These are phyloP conservation scores for Colletotrichum orchidophilum DNA, from an alignment of 2,329 filamentous ascomycete species.

Conservation along the genomic window DNA sequence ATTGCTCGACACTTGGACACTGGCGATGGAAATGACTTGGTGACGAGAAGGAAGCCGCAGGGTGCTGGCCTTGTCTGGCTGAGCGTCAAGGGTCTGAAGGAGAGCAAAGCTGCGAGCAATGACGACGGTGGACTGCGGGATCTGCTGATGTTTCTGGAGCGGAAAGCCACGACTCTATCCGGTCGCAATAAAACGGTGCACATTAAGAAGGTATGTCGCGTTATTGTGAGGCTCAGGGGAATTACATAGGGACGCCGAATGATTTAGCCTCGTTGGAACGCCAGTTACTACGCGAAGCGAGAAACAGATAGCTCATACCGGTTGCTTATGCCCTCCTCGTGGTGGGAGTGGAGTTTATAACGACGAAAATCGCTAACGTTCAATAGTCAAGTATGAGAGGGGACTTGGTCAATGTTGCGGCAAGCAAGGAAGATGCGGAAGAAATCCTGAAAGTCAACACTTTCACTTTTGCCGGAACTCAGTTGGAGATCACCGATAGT, in stretches of 20 bases:
- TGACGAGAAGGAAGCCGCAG: slow-evolving; percentile 34
- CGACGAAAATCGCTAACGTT: slow-evolving; percentile 71
- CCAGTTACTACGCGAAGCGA: slow-evolving; percentile 40
- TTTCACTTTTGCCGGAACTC: slow-evolving; percentile 73
- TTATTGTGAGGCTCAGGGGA: slow-evolving; percentile 43
- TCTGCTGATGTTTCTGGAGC: slow-evolving; percentile 75
- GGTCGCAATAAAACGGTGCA: slow-evolving; percentile 60
- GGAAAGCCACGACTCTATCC: slow-evolving; percentile 68
- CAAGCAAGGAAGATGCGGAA: slow-evolving; percentile 70
- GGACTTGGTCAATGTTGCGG: slow-evolving; percentile 74
- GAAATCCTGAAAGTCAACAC: slow-evolving; percentile 74
- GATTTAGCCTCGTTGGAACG: slow-evolving; percentile 47
- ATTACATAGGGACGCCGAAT: slow-evolving; percentile 41
- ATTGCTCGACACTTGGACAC: slow-evolving; percentile 31
- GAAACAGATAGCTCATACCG: slow-evolving; percentile 49
- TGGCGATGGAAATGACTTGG: slow-evolving; percentile 31
- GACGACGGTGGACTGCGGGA: slow-evolving; percentile 72
- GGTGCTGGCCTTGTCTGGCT: slow-evolving; percentile 42
- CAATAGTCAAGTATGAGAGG: slow-evolving; percentile 75
- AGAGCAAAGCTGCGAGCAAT: slow-evolving; percentile 75
- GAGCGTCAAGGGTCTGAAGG: slow-evolving; percentile 69
- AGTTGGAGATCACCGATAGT: slow-evolving; percentile 64
- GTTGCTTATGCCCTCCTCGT: slow-evolving; percentile 49
- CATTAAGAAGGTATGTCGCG: slow-evolving; percentile 80
- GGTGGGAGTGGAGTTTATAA: slow-evolving; percentile 35